These are phyloP conservation scores for Chaetoscypha palmicola DNA, from an alignment of 2,329 filamentous ascomycete genomes.

Conservation along the genomic window DNA sequence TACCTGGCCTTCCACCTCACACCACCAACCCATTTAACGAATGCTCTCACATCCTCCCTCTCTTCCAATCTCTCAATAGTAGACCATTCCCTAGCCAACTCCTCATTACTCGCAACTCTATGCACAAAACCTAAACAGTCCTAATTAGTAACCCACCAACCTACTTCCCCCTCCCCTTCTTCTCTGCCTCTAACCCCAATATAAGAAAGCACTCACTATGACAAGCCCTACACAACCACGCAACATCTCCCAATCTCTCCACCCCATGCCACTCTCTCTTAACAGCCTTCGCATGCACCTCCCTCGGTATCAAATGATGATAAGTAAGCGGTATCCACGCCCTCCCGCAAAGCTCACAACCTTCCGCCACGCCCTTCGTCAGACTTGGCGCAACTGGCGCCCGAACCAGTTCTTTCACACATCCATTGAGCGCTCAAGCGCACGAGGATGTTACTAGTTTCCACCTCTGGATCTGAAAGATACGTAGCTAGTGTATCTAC, in stretches of 20 bases:
- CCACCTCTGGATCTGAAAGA: constrained; percentile 38
- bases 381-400: constrained; percentile 57
- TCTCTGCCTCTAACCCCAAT: background rate
- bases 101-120: constrained; percentile 66
- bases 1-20: constrained; percentile 65
- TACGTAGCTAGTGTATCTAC: constrained; percentile 64
- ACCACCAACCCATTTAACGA: constrained; percentile 64
- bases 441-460: constrained; percentile 48
- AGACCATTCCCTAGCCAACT: constrained; percentile 64
- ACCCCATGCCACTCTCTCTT: constrained; percentile 74
- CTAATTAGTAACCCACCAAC: background rate
- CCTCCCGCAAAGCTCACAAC: constrained; percentile 71
- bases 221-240: constrained; percentile 80
- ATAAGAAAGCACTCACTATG: constrained; percentile 46
- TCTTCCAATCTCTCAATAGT: constrained; percentile 64
- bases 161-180: background rate
- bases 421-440: constrained; percentile 57
- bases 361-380: constrained; percentile 44
- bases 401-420: constrained; percentile 49
- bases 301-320: constrained; percentile 78
- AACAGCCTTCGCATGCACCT: constrained; percentile 67
- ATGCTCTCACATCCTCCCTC: constrained; percentile 64
- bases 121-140: constrained; percentile 56
- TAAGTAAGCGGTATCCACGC: constrained; percentile 73
- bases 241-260: constrained; percentile 70